Evolutionary conservation across 2,329 filamentous ascomycete species (phyloP), one percentile per base, ranked within the genome.

Genomic region (Phialocephala subalpina): DNA sequence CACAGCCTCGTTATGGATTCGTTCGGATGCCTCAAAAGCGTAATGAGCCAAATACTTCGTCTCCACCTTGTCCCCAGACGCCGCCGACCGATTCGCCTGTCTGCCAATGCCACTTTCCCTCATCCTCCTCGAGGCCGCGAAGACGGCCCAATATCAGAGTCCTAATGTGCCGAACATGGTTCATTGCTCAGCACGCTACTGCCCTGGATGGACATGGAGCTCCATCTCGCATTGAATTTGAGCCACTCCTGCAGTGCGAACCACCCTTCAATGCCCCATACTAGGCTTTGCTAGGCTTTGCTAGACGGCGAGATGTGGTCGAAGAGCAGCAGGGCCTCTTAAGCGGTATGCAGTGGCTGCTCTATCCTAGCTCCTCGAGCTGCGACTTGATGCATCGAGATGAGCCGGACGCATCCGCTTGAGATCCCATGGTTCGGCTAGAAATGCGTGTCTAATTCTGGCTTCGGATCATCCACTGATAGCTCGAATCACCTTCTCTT

Each of bases 341-440:
- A 76, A 73, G 75, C 75, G 77, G 77, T 75, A 78, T 77, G 75
- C 73, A 73, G 75, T 79, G 77, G 77, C 73, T 70, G 29, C 64
- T 38, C 58, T 56, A 72, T 67, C 68, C 66, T 71, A 67, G 67
- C 56, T 66, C 52, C 67, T 67, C 47, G 70, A 69, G 63, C 67
- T 73, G 60, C 67, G 61, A 73, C 69, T 75, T 66, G 73, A 65
- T 72, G 69, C 66, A 66, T 68, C 60, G 60, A 77, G 67, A 75
- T 75, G 73, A 76, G 78, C 80, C 79, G 80, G 80, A 77, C 79
- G 78, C 78, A 79, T 79, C 79, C 80, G 80, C 79, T 80, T 77
- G 76, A 78, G 77, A 80, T 79, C 78, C 78, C 77, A 77, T 77
- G 77, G 74, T 77, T 77, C 76, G 76, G 76, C 77, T 77, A 73